phyloP scores from a whole-genome alignment of 768 basidiomycete genomes.

The Phylloporus rhodoxanthus region DNA sequence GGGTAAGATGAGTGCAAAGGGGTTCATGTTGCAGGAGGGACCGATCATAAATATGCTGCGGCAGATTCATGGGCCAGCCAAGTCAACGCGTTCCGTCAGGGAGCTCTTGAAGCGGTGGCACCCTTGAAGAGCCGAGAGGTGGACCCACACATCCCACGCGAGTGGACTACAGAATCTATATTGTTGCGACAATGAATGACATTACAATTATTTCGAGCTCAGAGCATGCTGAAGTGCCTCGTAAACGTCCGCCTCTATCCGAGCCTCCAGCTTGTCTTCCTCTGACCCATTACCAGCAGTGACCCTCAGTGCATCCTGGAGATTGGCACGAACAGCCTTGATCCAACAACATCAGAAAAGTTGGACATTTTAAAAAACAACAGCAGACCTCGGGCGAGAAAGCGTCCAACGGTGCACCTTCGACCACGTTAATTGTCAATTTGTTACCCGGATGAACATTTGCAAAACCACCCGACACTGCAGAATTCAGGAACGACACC shows the following conservation, averaged over 20 bases:
- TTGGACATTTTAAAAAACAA: background rate
- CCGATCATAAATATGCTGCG: constrained; percentile 9
- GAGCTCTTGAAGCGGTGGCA: background rate
- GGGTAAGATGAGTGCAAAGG: constrained; percentile 4
- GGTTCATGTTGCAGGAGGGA: constrained; percentile 22
- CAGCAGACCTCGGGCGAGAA: constrained; percentile 81
- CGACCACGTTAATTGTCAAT: constrained; percentile 93
- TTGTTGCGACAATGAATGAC: constrained; percentile 1
- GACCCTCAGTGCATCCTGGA: constrained; percentile 83
- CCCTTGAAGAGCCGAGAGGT: too few species aligned
- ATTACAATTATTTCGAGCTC: constrained; percentile 36
- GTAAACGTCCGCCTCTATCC: constrained; percentile 93
- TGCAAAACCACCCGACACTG: constrained; percentile 95
- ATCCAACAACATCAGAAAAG: constrained; percentile 7
- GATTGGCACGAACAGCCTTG: constrained; percentile 84
- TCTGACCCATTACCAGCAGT: constrained; percentile 81
- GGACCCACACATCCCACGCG: background rate
- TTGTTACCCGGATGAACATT: constrained; percentile 97
- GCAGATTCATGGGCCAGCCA: constrained; percentile 8
- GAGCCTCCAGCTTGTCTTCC: constrained; percentile 88
- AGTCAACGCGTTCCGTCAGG: background rate
- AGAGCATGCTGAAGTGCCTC: constrained; percentile 91
- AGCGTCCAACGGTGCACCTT: constrained; percentile 86
- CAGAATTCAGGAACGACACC: constrained; percentile 2
- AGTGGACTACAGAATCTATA: constrained; percentile 10